phyloP scores from a whole-genome alignment of 805 yeast genomes.

The Teunomyces panamensis region DNA sequence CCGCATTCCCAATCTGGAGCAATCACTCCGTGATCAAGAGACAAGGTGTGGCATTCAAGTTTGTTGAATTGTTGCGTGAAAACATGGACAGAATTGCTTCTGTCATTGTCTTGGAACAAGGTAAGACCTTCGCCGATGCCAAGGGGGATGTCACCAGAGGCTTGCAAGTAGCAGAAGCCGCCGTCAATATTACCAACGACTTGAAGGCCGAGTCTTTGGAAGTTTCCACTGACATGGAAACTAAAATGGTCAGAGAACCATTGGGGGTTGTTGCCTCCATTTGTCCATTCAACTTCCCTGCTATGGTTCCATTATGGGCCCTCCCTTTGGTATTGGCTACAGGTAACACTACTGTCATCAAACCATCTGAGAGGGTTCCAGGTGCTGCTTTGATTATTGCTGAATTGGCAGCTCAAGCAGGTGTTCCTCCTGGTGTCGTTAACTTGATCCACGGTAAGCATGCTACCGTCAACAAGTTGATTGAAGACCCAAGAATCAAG shows the following conservation, averaged over 20 bases:
- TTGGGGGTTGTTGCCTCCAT: conserved; percentile 76
- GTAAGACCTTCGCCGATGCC: conserved; percentile 74
- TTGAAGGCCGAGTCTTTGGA: conserved; percentile 62
- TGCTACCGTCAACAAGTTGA: conserved; percentile 65
- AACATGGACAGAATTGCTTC: conserved; percentile 70
- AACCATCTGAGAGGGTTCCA: conserved; percentile 74
- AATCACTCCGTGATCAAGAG: conserved; percentile 57
- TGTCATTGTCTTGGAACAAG: conserved; percentile 49
- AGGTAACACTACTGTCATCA: conserved; percentile 65
- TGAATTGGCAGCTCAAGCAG: conserved; percentile 69
- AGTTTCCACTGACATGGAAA: conserved; percentile 73
- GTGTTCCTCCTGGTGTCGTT: conserved; percentile 71
- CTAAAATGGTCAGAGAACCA: conserved; percentile 71
- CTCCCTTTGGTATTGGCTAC: conserved; percentile 62
- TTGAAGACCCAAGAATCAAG: conserved; percentile 70
- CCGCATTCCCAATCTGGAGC: conserved; percentile 60
- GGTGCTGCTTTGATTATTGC: conserved; percentile 75
- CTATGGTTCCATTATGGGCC: conserved; percentile 75
- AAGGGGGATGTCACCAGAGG: conserved; percentile 73
- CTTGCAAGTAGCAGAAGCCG: conserved; percentile 74
- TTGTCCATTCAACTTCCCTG: conserved; percentile 82
- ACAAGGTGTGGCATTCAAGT: conserved; percentile 70
- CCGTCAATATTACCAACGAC: conserved; percentile 63
- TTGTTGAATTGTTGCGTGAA: conserved; percentile 58
- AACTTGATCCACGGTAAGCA: conserved; percentile 74